Conservation (phyloP, 805 yeast genomes). For the Ascoidea asiatica region DNA sequence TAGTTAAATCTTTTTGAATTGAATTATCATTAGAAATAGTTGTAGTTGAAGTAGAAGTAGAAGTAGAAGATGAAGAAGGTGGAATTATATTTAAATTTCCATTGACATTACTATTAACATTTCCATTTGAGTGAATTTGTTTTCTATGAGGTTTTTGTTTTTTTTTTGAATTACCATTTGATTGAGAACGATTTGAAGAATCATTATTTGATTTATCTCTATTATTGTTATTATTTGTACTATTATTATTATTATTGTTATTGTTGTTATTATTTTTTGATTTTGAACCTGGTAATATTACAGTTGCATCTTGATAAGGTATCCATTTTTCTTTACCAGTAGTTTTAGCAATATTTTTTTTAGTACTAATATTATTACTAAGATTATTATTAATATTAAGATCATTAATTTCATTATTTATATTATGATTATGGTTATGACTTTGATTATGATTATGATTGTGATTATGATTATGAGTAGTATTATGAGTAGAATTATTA, state of each 20-base stretch:
- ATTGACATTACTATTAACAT: background rate
- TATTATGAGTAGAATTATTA: background rate
- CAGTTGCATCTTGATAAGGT: constrained; percentile 49
- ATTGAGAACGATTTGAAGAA: too few species aligned
- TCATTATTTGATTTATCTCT: too few species aligned
- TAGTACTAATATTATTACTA: background rate
- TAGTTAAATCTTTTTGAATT: background rate
- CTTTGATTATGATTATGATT: background rate
- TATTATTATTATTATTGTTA: too few species aligned
- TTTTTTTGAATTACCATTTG: too few species aligned
- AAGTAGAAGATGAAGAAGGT: background rate
- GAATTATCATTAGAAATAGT: background rate
- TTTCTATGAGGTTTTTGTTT: too few species aligned
- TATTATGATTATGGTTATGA: background rate
- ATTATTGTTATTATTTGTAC: too few species aligned
- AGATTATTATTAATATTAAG: too few species aligned
- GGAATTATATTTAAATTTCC: background rate
- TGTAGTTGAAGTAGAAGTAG: background rate
- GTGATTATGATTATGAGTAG: background rate
- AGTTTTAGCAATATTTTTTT: constrained; percentile 11
- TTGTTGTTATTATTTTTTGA: background rate
- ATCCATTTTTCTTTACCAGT: constrained; percentile 58
- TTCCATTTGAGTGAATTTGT: too few species aligned
- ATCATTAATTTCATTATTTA: too few species aligned
- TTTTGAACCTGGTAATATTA: constrained; percentile 11